phyloP scores from a whole-genome alignment of 2,329 filamentous ascomycete species.

The Xylariales sp. region DNA sequence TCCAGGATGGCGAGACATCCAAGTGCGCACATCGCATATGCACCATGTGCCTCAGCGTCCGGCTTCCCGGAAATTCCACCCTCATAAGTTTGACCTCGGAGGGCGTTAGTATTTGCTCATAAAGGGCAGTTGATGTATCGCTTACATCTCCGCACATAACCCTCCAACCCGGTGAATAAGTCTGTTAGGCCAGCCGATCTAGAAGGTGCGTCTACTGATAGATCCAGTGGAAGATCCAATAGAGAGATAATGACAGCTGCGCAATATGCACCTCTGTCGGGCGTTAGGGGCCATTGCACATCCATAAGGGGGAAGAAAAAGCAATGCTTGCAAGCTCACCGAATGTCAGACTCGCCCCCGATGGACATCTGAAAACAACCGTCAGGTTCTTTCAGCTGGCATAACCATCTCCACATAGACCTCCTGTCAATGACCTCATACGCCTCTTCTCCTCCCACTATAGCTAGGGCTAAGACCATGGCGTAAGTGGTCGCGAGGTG shows the following conservation, averaged over 20 bases:
- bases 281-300: not conserved
- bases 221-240: conserved; percentile 74
- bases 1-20: conserved; percentile 85
- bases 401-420: conserved; percentile 88
- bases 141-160: conserved; percentile 79
- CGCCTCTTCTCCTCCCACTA: conserved; percentile 70
- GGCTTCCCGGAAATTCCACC: conserved; percentile 87
- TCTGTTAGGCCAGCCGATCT: conserved; percentile 56
- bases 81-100: conserved; percentile 90
- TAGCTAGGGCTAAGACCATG: conserved; percentile 69
- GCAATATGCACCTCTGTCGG: conserved; percentile 78
- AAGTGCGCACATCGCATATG: conserved; percentile 92
- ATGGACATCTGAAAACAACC: conserved; percentile 87
- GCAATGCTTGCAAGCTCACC: conserved; percentile 46
- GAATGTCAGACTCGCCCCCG: conserved; percentile 88
- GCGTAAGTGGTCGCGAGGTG: conserved; percentile 91
- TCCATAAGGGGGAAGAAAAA: too few relatives aligned
- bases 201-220: conserved; percentile 69
- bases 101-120: not conserved
- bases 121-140: conserved; percentile 14
- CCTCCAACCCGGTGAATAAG: conserved; percentile 69
- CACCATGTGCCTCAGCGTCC: conserved; percentile 88
- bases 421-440: conserved; percentile 76
- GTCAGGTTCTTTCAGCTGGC: conserved; percentile 75
- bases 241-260: conserved; percentile 80